A percentile compares a stretch with the other conserved stretches of the same genome.
Conservation (phyloP, 2,329 filamentous ascomycete species). For the Pezicula radicicola region DNA sequence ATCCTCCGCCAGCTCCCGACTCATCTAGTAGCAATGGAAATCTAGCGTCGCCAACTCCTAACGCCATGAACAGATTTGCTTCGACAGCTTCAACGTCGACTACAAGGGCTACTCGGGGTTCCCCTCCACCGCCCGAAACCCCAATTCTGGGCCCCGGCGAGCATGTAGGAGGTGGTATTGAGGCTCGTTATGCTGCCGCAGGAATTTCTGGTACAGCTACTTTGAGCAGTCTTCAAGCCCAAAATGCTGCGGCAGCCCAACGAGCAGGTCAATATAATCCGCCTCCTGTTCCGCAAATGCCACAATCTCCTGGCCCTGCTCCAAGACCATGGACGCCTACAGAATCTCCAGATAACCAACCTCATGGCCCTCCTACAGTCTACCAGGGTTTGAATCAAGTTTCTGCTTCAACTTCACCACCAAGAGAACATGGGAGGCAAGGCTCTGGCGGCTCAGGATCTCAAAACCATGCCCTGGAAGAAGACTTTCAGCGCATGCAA, state of each 20-base stretch:
- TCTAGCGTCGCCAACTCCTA: constrained; percentile 26
- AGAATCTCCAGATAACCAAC: constrained; percentile 79
- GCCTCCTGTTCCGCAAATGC: constrained; percentile 37
- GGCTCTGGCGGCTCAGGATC: constrained; percentile 29
- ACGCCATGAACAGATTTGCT: constrained; percentile 57
- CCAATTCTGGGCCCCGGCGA: constrained; percentile 72
- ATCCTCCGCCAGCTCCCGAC: constrained; percentile 49
- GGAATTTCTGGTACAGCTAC: constrained; percentile 86
- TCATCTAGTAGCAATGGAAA: constrained; percentile 18
- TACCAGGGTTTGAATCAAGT: constrained; percentile 84
- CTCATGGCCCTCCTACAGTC: constrained; percentile 85
- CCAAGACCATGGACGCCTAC: constrained; percentile 89
- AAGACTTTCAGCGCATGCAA: constrained; percentile 81
- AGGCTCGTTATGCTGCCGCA: constrained; percentile 85
- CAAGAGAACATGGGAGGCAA: constrained; percentile 34
- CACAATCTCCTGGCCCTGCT: constrained; percentile 25
- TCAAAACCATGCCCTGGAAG: constrained; percentile 72
- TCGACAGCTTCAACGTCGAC: constrained; percentile 94
- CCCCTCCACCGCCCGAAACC: constrained; percentile 91
- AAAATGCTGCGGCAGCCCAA: constrained; percentile 80
- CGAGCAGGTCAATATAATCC: constrained; percentile 74
- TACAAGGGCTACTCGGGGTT: constrained; percentile 86
- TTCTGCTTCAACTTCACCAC: constrained; percentile 32
- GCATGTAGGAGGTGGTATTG: constrained; percentile 77
- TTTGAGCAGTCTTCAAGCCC: constrained; percentile 66